Conservation (phyloP, 2,329 filamentous ascomycete species). For the Penicillium janthinellum region DNA sequence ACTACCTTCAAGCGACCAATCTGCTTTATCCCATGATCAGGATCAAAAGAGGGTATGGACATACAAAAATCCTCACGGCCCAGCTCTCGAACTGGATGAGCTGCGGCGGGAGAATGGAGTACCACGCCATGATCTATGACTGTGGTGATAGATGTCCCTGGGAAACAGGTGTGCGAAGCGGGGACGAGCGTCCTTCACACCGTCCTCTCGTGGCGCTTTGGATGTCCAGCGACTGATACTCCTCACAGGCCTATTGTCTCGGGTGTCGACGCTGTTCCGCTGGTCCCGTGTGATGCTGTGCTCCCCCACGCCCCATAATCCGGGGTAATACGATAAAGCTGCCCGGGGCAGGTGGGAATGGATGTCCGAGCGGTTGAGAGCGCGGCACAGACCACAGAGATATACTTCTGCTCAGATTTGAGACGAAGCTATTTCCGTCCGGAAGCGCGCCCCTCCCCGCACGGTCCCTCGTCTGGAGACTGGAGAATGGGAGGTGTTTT, state of each 20-base stretch:
- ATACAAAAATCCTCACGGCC: slow-evolving; percentile 64
- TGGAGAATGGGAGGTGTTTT: slow-evolving; percentile 52
- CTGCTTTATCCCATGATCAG: not conserved
- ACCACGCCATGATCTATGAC: slow-evolving; percentile 57
- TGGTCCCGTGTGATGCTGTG: slow-evolving; percentile 3
- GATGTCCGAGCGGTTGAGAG: not conserved
- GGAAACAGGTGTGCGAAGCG: not conserved
- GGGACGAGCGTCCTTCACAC: not conserved
- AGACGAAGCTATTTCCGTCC: not conserved
- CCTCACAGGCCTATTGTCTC: not conserved
- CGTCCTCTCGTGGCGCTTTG: not conserved
- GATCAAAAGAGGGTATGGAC: slow-evolving; percentile 25
- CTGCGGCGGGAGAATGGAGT: slow-evolving; percentile 64
- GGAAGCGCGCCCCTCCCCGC: slow-evolving; percentile 10
- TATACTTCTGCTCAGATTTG: not conserved
- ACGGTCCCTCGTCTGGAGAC: slow-evolving; percentile 14
- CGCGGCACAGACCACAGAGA: not conserved
- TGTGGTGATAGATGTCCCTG: not conserved
- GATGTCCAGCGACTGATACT: not conserved
- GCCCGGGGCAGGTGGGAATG: not conserved
- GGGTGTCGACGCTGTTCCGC: slow-evolving; percentile 29
- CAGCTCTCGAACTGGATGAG: slow-evolving; percentile 63
- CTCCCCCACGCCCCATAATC: slow-evolving; percentile 3
- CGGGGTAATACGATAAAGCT: slow-evolving; percentile 4
- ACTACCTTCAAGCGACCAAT: not conserved